Percentiles rank a stretch among this genome's conserved stretches.
phyloP scores from a whole-genome alignment of 2,329 filamentous ascomycete species.

The Aspergillus floridensis region DNA sequence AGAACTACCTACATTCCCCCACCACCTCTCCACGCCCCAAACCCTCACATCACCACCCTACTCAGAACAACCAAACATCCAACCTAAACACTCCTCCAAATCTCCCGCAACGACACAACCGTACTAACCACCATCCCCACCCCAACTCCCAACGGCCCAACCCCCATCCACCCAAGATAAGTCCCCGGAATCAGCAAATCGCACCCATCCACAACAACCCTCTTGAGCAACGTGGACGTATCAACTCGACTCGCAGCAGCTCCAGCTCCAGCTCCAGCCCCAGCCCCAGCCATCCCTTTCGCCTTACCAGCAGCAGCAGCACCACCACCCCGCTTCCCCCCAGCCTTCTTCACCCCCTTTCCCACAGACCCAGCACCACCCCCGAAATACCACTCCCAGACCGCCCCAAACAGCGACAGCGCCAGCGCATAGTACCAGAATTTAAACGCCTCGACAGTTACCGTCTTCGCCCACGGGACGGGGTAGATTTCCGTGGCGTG shows the following conservation, averaged over 20 bases:
- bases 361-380: slow-evolving; percentile 9
- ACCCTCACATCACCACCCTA: background rate
- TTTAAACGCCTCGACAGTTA: slow-evolving; percentile 62
- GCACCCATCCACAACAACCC: slow-evolving; percentile 56
- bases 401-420: slow-evolving; percentile 46
- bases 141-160: slow-evolving; percentile 54
- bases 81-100: slow-evolving; percentile 50
- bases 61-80: too few species aligned
- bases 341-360: slow-evolving; percentile 20
- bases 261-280: background rate
- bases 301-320: background rate
- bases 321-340: slow-evolving; percentile 19
- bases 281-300: background rate
- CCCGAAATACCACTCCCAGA: slow-evolving; percentile 19
- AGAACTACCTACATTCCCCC: too few species aligned
- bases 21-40: too few species aligned
- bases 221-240: slow-evolving; percentile 40
- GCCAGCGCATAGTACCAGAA: slow-evolving; percentile 67
- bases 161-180: slow-evolving; percentile 59
- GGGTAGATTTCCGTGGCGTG: slow-evolving; percentile 53
- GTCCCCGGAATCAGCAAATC: slow-evolving; percentile 63
- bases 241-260: background rate
- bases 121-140: slow-evolving; percentile 62
- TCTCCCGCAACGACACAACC: slow-evolving; percentile 57
- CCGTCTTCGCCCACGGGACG: slow-evolving; percentile 41